Conservation (phyloP, 352 stramenopile genomes). For the Thalassiosira oceanica region DNA sequence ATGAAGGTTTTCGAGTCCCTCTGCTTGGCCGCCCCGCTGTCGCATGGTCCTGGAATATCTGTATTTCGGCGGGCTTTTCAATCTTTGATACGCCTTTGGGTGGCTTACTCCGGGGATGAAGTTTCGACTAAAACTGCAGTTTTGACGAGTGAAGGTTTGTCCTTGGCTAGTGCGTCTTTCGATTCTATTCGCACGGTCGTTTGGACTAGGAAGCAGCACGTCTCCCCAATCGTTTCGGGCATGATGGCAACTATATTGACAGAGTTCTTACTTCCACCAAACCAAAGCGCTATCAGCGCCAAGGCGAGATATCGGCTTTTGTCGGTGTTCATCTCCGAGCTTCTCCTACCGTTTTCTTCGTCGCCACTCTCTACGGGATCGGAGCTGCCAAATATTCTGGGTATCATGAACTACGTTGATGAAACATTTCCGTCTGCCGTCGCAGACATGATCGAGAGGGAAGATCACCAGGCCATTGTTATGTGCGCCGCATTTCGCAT, state of each 20-base stretch:
- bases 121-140: background rate
- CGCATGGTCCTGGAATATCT: too few species aligned
- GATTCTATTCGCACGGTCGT: conserved; percentile 36
- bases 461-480: conserved; percentile 53
- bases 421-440: conserved; percentile 39
- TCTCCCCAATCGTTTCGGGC: conserved; percentile 18
- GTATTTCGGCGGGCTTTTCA: conserved; percentile 6
- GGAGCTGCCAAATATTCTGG: conserved; percentile 35
- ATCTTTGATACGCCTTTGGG: conserved; percentile 48
- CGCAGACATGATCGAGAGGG: conserved; percentile 42
- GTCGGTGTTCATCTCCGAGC: conserved; percentile 39
- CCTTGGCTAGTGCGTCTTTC: conserved; percentile 34
- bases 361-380: conserved; percentile 25
- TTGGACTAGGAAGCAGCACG: conserved; percentile 1
- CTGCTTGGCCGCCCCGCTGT: too few species aligned
- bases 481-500: conserved; percentile 59
- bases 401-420: conserved; percentile 47
- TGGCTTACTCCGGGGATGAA: conserved; percentile 27
- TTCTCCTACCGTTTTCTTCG: conserved; percentile 28
- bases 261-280: conserved; percentile 50
- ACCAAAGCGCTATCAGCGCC: conserved; percentile 18
- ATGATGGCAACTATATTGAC: conserved; percentile 43
- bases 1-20: too few species aligned
- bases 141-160: conserved; percentile 7
- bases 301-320: conserved; percentile 45